Evolutionary conservation across 2,329 filamentous ascomycete species (phyloP).

Genomic region (Sarocladium strictum): DNA sequence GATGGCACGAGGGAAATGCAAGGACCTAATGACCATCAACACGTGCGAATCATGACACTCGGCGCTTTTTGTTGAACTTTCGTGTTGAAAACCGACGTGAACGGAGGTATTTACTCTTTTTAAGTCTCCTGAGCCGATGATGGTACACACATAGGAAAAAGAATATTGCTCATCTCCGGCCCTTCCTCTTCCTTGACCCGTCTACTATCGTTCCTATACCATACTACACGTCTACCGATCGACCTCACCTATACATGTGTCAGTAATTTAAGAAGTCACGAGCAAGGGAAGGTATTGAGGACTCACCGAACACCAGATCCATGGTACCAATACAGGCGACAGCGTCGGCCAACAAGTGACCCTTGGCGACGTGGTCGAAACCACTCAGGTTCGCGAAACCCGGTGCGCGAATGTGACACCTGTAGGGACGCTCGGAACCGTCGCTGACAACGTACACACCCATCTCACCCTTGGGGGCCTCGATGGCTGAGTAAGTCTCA

Average conservation of each 20-base stretch:
- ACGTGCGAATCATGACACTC: too few species aligned
- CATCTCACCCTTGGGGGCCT: slow-evolving; percentile 99
- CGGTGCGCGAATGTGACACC: slow-evolving; percentile 94
- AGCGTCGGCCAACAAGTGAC: slow-evolving; percentile 90
- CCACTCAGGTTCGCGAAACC: slow-evolving; percentile 92
- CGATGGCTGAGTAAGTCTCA: slow-evolving; percentile 96
- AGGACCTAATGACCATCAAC: too few species aligned
- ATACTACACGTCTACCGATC: slow-evolving; percentile 42
- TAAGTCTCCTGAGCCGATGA: slow-evolving; percentile 8
- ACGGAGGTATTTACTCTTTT: slow-evolving; percentile 10
- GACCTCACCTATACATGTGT: slow-evolving; percentile 56
- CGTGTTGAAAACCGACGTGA: slow-evolving; percentile 8
- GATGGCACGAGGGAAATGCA: not conserved
- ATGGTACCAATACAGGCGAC: slow-evolving; percentile 91
- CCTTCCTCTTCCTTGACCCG: not conserved
- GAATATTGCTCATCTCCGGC: slow-evolving; percentile 12
- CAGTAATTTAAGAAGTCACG: too few species aligned
- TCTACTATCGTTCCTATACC: not conserved
- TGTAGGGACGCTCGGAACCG: slow-evolving; percentile 91
- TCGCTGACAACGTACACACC: slow-evolving; percentile 95
- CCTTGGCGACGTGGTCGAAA: slow-evolving; percentile 89
- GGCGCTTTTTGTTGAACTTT: not conserved
- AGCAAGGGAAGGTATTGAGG: not conserved
- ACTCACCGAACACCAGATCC: slow-evolving; percentile 82
- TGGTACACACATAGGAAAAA: slow-evolving; percentile 9